Conservation (phyloP, 177 flowering plant species). For the Telopea speciosissima region DNA sequence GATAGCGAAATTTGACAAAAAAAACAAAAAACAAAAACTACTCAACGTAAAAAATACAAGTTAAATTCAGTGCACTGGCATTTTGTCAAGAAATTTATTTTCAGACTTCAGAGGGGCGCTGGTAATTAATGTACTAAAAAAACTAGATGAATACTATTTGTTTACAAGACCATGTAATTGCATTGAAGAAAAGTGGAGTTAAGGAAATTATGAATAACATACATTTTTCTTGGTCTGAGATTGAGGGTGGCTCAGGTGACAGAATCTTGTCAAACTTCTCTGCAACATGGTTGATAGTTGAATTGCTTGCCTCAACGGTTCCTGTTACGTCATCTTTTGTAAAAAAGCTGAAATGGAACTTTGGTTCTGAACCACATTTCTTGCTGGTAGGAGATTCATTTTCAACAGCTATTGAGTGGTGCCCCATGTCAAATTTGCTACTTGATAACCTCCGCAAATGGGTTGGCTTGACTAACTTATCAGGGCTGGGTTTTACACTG, state of each 20-base stretch:
- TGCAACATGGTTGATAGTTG: constrained; percentile 26
- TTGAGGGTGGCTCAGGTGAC: constrained; percentile 22
- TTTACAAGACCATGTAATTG: neutral
- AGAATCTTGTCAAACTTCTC: constrained; percentile 40
- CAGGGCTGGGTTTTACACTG: constrained; percentile 34
- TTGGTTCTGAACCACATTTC: constrained; percentile 27
- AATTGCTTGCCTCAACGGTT: constrained; percentile 27
- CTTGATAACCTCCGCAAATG: constrained; percentile 43
- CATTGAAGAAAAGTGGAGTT: neutral
- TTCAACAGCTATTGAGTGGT: constrained; percentile 28
- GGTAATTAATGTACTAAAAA: neutral
- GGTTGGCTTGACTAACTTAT: constrained; percentile 40
- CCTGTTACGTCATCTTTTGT: constrained; percentile 31
- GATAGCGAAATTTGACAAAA: neutral
- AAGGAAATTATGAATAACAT: constrained; percentile 8
- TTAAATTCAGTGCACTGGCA: neutral
- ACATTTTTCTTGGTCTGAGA: constrained; percentile 28
- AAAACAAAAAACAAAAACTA: neutral
- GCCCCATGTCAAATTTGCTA: constrained; percentile 32
- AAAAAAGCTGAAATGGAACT: constrained; percentile 22
- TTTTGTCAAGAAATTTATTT: neutral
- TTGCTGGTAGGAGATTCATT: constrained; percentile 21
- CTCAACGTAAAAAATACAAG: neutral
- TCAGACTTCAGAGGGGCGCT: neutral
- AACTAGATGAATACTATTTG: neutral